These are phyloP conservation scores for Bipolaris gigantea DNA, from an alignment of 2,329 filamentous ascomycete genomes.

Conservation along the genomic window DNA sequence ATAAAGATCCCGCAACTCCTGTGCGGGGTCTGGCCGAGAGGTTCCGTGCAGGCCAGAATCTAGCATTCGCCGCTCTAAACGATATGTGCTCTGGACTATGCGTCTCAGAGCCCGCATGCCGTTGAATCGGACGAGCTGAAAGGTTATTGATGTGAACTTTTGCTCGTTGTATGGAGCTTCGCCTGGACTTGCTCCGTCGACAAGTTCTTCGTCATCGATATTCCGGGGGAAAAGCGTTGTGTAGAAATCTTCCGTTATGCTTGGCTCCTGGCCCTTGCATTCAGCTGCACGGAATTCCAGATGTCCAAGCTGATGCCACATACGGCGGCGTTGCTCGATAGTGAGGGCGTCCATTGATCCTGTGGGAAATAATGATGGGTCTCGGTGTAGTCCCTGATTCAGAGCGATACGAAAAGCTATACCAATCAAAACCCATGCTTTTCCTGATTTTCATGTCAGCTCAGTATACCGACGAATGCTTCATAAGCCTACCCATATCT, in stretches of 20 bases:
- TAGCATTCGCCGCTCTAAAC: slow-evolving; percentile 41
- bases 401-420: slow-evolving; percentile 43
- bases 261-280: slow-evolving; percentile 45
- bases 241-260: slow-evolving; percentile 43
- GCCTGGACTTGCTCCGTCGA: slow-evolving; percentile 41
- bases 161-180: slow-evolving; percentile 36
- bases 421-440: slow-evolving; percentile 44
- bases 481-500: slow-evolving; percentile 38
- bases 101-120: slow-evolving; percentile 40
- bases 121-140: slow-evolving; percentile 41
- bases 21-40: slow-evolving; percentile 38
- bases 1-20: slow-evolving; percentile 39
- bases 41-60: slow-evolving; percentile 40
- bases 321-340: slow-evolving; percentile 42
- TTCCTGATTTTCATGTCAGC: slow-evolving; percentile 26
- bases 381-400: slow-evolving; percentile 44
- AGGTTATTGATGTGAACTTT: slow-evolving; percentile 41
- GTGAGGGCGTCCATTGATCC: slow-evolving; percentile 44
- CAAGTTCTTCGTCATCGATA: slow-evolving; percentile 44
- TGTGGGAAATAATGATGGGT: slow-evolving; percentile 42
- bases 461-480: neutral
- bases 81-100: slow-evolving; percentile 44
- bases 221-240: slow-evolving; percentile 44
- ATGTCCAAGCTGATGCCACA: slow-evolving; percentile 45
- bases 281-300: slow-evolving; percentile 45